A percentile compares a stretch with the other conserved stretches of the same genome.
Conservation (phyloP, 345 rosid genomes). For the Camelina sativa region DNA sequence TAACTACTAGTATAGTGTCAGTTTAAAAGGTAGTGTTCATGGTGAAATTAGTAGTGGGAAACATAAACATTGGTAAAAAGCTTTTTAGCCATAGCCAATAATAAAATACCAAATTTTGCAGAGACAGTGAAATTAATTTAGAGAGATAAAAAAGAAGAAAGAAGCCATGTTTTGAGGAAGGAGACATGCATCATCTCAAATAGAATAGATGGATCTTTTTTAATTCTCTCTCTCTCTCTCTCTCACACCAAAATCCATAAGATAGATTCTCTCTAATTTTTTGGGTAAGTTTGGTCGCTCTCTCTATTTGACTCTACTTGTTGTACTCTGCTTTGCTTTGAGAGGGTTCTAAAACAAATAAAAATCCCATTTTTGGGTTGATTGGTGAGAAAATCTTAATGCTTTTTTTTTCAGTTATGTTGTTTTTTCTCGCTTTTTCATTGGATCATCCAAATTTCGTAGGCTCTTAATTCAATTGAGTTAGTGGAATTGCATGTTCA, state of each 20-base stretch:
- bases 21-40: slow-evolving; percentile 26
- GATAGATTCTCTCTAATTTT: not conserved
- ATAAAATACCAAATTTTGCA: not conserved
- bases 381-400: slow-evolving; percentile 29
- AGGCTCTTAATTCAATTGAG: not conserved
- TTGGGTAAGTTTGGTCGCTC: not conserved
- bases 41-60: slow-evolving; percentile 21
- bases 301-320: slow-evolving; percentile 1
- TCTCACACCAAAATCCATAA: slow-evolving; percentile 19
- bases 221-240: not conserved
- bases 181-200: slow-evolving; percentile 40
- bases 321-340: slow-evolving; percentile 34
- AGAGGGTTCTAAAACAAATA: not conserved
- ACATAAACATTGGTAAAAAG: not conserved
- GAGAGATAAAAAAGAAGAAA: slow-evolving; percentile 14
- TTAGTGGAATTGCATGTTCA: slow-evolving; percentile 29
- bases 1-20: slow-evolving; percentile 21
- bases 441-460: not conserved
- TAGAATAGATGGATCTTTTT: too few species aligned
- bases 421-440: slow-evolving; percentile 15
- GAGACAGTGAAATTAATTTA: slow-evolving; percentile 21
- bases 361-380: slow-evolving; percentile 16
- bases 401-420: slow-evolving; percentile 13
- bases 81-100: slow-evolving; percentile 24
- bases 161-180: slow-evolving; percentile 39